A percentile compares a stretch with the other conserved stretches of the same genome.
Evolutionary conservation across 129 eudicot genomes (phyloP).

Genomic region (Flaveria robusta): DNA sequence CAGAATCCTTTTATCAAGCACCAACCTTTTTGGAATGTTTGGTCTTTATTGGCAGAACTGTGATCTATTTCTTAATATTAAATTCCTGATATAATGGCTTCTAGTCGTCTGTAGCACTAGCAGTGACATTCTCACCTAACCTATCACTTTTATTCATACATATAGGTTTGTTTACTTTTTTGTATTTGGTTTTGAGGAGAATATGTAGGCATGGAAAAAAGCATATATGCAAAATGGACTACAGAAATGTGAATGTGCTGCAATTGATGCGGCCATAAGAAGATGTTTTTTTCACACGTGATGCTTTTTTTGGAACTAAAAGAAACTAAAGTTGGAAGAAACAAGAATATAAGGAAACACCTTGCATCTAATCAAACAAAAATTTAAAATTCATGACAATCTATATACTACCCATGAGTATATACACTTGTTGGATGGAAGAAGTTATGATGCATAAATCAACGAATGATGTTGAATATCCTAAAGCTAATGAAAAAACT

Average conservation of each 20-base stretch:
- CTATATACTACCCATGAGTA: too few species aligned
- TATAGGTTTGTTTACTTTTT: background rate
- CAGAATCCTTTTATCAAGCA: background rate
- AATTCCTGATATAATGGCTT: background rate
- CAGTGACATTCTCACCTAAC: background rate
- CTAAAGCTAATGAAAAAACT: background rate
- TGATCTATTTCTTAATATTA: background rate
- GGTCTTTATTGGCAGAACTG: background rate
- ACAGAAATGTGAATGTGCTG: background rate
- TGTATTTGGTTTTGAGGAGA: background rate
- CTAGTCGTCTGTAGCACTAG: background rate
- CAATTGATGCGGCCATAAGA: too few species aligned
- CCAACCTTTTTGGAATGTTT: background rate
- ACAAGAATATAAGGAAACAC: too few species aligned
- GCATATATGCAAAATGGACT: background rate
- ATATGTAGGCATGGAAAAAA: background rate
- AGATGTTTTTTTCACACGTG: too few species aligned
- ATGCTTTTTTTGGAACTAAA: too few species aligned
- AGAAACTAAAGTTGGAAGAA: too few species aligned
- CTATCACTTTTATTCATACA: background rate
- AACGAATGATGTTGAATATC: background rate
- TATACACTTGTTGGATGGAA: background rate
- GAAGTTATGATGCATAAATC: slow-evolving; percentile 17
- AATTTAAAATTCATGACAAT: background rate
- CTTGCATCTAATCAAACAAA: background rate